phyloP scores from a whole-genome alignment of 2,329 filamentous ascomycete genomes.

The Fulvia fulva region DNA sequence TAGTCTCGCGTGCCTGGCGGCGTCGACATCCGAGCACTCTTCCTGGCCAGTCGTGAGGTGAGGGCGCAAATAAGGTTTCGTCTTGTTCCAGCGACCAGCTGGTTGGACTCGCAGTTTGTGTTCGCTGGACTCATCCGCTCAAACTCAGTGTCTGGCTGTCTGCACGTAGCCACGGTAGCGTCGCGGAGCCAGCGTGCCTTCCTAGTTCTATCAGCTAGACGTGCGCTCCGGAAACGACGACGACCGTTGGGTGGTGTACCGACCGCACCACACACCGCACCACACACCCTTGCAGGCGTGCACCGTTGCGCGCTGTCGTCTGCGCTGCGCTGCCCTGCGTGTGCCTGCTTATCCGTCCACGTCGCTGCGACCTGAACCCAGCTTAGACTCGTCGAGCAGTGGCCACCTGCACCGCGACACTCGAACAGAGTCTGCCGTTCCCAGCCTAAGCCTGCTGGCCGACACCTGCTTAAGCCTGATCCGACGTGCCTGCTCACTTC shows the following conservation, averaged over 20 bases:
- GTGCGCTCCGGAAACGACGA: neutral
- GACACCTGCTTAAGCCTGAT: neutral
- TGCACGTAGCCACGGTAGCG: neutral
- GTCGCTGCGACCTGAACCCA: slow-evolving; percentile 1
- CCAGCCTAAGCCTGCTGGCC: neutral
- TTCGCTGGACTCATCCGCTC: neutral
- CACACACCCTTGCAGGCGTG: slow-evolving; percentile 7
- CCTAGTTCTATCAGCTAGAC: slow-evolving; percentile 2
- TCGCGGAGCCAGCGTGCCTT: slow-evolving; percentile 7
- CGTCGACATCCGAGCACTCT: neutral
- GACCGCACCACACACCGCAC: no score
- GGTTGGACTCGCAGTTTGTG: neutral
- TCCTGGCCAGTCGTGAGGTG: slow-evolving; percentile 8
- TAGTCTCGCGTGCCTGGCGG: neutral
- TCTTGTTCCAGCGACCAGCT: slow-evolving; percentile 1
- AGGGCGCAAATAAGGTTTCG: slow-evolving; percentile 8
- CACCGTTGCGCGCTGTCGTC: no score
- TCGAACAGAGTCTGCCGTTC: no score
- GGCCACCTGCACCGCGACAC: no score
- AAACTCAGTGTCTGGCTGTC: neutral
- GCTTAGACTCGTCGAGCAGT: neutral
- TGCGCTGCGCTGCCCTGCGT: no score
- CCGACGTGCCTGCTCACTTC: neutral
- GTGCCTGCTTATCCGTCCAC: slow-evolving; percentile 7
- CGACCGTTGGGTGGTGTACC: slow-evolving; percentile 4